Conservation (phyloP, 2,329 filamentous ascomycete genomes). For the Sphaceloma murrayae region DNA sequence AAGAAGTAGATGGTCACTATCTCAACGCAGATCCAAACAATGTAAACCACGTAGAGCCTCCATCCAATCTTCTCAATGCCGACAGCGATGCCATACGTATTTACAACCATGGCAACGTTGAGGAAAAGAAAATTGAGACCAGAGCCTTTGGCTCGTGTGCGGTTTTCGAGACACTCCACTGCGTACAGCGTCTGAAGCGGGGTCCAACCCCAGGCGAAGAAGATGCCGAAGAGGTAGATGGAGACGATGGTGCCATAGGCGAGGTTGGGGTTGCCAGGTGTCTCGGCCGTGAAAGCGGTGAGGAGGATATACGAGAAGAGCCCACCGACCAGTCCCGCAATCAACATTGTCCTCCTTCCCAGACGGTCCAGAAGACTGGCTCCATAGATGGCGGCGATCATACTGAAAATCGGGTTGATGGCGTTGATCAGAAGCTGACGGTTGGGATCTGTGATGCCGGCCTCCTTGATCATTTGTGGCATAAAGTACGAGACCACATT, state of each 20-base stretch:
- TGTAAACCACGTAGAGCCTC: slow-evolving; percentile 25
- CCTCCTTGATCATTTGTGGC: slow-evolving; percentile 31
- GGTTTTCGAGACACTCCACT: slow-evolving; percentile 38
- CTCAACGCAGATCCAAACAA: slow-evolving; percentile 29
- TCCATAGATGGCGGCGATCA: slow-evolving; percentile 32
- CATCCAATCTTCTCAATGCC: slow-evolving; percentile 23
- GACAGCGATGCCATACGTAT: slow-evolving; percentile 21
- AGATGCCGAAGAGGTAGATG: slow-evolving; percentile 28
- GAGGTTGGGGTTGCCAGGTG: slow-evolving; percentile 17
- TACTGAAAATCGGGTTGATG: slow-evolving; percentile 27
- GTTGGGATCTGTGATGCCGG: slow-evolving; percentile 30
- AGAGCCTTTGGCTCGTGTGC: slow-evolving; percentile 38
- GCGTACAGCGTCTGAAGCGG: slow-evolving; percentile 29
- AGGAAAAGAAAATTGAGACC: slow-evolving; percentile 34
- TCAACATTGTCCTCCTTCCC: slow-evolving; percentile 30
- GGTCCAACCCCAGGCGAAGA: slow-evolving; percentile 21
- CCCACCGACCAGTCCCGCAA: slow-evolving; percentile 26
- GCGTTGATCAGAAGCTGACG: slow-evolving; percentile 35
- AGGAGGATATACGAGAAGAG: slow-evolving; percentile 3
- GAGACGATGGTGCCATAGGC: slow-evolving; percentile 28
- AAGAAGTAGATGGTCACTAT: slow-evolving; percentile 28
- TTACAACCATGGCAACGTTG: slow-evolving; percentile 31
- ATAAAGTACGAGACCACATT: slow-evolving; percentile 31
- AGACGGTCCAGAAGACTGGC: slow-evolving; percentile 30
- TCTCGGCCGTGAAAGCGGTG: slow-evolving; percentile 15